Conservation (phyloP, 257 asterid species). For the Solanum megistacrolobum region DNA sequence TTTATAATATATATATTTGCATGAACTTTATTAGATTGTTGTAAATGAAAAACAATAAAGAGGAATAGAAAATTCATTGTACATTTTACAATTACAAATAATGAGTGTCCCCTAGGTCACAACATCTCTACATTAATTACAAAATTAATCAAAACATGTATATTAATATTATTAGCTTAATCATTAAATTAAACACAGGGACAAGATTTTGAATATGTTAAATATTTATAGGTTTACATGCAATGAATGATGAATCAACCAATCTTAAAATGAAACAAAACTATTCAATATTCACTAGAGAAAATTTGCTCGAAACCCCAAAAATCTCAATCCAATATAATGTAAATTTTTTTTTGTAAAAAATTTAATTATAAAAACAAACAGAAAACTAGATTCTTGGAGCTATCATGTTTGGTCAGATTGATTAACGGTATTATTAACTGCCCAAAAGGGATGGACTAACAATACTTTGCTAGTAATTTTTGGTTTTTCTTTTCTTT, state of each 20-base stretch:
- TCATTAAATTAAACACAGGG: neutral
- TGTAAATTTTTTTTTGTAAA: neutral
- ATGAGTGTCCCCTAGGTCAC: neutral
- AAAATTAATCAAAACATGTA: neutral
- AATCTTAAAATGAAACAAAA: conserved; percentile 15
- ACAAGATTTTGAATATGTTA: neutral
- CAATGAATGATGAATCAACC: conserved; percentile 37
- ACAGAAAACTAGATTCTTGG: conserved; percentile 27
- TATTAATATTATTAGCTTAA: neutral
- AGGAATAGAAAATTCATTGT: neutral
- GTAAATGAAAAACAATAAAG: neutral
- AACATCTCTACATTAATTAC: neutral
- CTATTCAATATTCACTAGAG: neutral
- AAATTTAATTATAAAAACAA: neutral
- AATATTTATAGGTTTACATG: conserved; percentile 11
- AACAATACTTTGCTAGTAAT: neutral
- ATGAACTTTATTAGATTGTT: neutral
- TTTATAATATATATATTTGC: neutral
- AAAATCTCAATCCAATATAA: conserved; percentile 44
- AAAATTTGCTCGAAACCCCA: conserved; percentile 32
- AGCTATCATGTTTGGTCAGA: neutral
- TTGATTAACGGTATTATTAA: conserved; percentile 18
- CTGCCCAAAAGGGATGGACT: neutral
- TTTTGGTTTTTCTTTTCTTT: too few relatives aligned
- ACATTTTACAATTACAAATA: neutral